phyloP scores from a whole-genome alignment of 2,329 filamentous ascomycete species.

The Sclerotinia trifoliorum region DNA sequence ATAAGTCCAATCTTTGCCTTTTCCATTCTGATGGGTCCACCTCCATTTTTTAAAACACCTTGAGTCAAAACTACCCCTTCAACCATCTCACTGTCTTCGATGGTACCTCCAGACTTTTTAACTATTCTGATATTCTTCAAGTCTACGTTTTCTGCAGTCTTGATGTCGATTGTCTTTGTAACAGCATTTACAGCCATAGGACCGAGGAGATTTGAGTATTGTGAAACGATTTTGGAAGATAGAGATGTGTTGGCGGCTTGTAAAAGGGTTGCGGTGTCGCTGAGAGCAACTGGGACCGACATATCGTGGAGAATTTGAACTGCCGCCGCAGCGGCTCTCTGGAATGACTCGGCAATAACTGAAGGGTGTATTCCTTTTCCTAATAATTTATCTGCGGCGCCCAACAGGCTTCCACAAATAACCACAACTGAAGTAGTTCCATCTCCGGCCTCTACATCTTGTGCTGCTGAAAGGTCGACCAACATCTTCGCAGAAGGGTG shows the following conservation, averaged over 20 bases:
- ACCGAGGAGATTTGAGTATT: slow-evolving; percentile 92
- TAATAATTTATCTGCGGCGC: slow-evolving; percentile 87
- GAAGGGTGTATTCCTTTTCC: slow-evolving; percentile 95
- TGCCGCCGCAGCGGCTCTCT: slow-evolving; percentile 84
- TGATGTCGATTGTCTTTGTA: slow-evolving; percentile 90
- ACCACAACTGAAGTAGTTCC: slow-evolving; percentile 98
- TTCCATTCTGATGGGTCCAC: slow-evolving; percentile 88
- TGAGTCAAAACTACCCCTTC: slow-evolving; percentile 93
- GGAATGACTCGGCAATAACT: slow-evolving; percentile 96
- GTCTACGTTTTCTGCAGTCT: slow-evolving; percentile 94
- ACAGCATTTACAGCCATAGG: slow-evolving; percentile 98
- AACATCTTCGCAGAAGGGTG: slow-evolving; percentile 99
- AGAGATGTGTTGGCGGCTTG: slow-evolving; percentile 97
- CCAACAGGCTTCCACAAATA: slow-evolving; percentile 91
- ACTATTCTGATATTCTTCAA: slow-evolving; percentile 94
- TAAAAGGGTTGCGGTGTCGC: slow-evolving; percentile 83
- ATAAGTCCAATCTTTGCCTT: slow-evolving; percentile 97
- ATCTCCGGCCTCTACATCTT: slow-evolving; percentile 97
- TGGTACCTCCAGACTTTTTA: slow-evolving; percentile 97
- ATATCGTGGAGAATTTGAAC: slow-evolving; percentile 91
- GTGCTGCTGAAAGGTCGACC: slow-evolving; percentile 92
- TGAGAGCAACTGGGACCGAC: slow-evolving; percentile 88
- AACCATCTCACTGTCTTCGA: slow-evolving; percentile 96
- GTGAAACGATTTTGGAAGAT: slow-evolving; percentile 97
- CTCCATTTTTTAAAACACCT: slow-evolving; percentile 87